Conservation (phyloP, 305 asterid genomes). For the Plantago rigida region DNA sequence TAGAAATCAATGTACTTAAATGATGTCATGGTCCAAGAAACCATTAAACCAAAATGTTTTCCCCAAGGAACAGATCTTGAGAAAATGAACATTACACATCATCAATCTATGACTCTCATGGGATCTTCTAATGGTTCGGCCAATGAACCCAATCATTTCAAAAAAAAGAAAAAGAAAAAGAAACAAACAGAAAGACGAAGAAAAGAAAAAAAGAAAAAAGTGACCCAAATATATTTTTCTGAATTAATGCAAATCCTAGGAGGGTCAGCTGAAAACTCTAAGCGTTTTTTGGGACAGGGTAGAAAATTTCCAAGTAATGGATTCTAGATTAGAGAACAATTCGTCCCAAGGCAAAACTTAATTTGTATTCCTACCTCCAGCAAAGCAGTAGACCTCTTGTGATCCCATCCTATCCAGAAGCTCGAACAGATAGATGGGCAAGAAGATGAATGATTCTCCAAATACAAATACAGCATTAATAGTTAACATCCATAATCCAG, state of each 20-base stretch:
- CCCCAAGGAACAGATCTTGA: too few relatives aligned
- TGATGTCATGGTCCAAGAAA: too few relatives aligned
- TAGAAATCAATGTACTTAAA: too few relatives aligned
- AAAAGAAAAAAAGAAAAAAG: neutral
- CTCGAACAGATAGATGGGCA: slow-evolving; percentile 24
- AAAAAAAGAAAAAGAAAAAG: neutral
- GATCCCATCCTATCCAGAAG: slow-evolving; percentile 15
- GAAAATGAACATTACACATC: neutral
- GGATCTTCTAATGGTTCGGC: slow-evolving; percentile 11
- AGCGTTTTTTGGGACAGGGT: slow-evolving; percentile 16
- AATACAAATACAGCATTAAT: slow-evolving; percentile 10
- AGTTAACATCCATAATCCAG: slow-evolving; percentile 20
- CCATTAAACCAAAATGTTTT: neutral
- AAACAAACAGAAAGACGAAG: too few relatives aligned
- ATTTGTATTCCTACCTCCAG: slow-evolving; percentile 12
- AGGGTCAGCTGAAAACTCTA: slow-evolving; percentile 27
- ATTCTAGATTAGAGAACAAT: slow-evolving; percentile 16
- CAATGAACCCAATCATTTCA: slow-evolving; percentile 7
- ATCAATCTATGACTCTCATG: slow-evolving; percentile 9
- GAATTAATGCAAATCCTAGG: slow-evolving; percentile 25
- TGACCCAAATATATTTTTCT: neutral
- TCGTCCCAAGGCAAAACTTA: neutral
- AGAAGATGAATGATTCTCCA: slow-evolving; percentile 12
- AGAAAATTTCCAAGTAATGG: slow-evolving; percentile 18
- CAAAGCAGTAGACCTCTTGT: neutral